Evolutionary conservation across 305 asterid species (phyloP), one percentile per base, ranked within the genome.

Genomic region (Fraxinus sp.): DNA sequence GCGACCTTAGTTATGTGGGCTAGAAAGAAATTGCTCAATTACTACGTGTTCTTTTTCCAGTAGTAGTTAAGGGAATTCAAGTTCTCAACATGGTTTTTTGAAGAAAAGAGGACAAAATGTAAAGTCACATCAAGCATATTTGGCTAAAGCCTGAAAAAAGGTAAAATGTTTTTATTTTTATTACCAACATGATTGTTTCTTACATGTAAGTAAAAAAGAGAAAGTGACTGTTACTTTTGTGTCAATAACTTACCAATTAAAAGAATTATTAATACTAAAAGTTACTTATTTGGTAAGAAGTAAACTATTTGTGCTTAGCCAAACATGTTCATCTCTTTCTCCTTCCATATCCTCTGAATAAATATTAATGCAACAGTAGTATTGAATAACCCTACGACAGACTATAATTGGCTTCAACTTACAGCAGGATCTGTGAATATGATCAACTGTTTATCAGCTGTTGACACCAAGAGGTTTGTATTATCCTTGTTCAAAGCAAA

Each of bases 391-490:
- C 75, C 52, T 82, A 71, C 43, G 49, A 78, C 36, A 75, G 70
- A 72, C 2, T 64, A 75, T 79, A 62, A 81, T 35, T 0, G 71
- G 70, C 77, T 77, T 82, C 83, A 86, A 89, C 99, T 92, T 90
- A 97, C 99, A 0, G 98, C 90, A 78, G 98, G 99, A 87, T 97
- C 98, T 79, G 98, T 93, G 87, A 86, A 97, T 79, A 97, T 89
- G 80, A 93, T 92, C 91, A 95, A 86, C 83, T 95, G 96, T 85
- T 89, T 93, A 85, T 92, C 95, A 75, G 92, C 92, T 59, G 99
- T 97, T 62, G 98, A 95, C 86, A 95, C 96, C 89, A 97, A 85
- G 75, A 97, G 94, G 86, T 97, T 93, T 70, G 98, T 95, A 83
- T 92, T 93, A 75, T 95, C 99, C 89, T 90, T 86, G 86, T 90